Evolutionary conservation across 2,329 filamentous ascomycete genomes (phyloP).

Genomic region (Bipolaris bicolor): DNA sequence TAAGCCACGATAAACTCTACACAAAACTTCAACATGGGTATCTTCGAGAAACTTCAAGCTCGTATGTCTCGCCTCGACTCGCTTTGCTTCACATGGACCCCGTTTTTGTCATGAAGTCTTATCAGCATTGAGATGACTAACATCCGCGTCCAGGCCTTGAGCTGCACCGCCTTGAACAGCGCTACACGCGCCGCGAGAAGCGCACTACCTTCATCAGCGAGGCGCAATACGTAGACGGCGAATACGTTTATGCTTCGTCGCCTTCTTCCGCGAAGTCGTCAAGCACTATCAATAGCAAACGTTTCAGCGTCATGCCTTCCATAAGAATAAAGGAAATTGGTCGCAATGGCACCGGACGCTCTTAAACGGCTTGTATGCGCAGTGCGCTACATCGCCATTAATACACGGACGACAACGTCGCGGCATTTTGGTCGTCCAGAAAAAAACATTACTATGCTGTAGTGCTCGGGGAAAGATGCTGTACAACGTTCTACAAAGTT

Average conservation of each 20-base stretch:
- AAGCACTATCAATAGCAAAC: constrained; percentile 33
- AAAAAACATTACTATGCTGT: too few relatives aligned
- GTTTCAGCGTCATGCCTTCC: constrained; percentile 45
- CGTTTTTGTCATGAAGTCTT: constrained; percentile 6
- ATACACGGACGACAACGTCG: too few relatives aligned
- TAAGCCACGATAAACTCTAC: constrained; percentile 8
- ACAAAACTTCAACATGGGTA: constrained; percentile 41
- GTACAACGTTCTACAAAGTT: too few relatives aligned
- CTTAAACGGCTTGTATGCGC: constrained; percentile 16
- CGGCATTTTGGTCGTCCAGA: too few relatives aligned
- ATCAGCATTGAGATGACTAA: constrained; percentile 12
- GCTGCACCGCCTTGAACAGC: constrained; percentile 92
- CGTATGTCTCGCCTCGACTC: constrained; percentile 36
- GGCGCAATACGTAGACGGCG: constrained; percentile 91
- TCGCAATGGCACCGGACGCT: constrained; percentile 34
- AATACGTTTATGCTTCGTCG: constrained; percentile 75
- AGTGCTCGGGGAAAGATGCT: too few relatives aligned
- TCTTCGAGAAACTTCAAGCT: constrained; percentile 50
- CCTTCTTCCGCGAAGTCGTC: constrained; percentile 42
- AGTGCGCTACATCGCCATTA: too few relatives aligned
- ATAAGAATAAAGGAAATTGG: constrained; percentile 43
- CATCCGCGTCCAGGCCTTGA: constrained; percentile 67
- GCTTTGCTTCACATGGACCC: constrained; percentile 1
- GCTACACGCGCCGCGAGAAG: constrained; percentile 89
- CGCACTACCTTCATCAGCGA: constrained; percentile 88